Evolutionary conservation across 2,329 filamentous ascomycete species (phyloP), one percentile per base, ranked within the genome.

Genomic region (Cryphonectria nitschkei): DNA sequence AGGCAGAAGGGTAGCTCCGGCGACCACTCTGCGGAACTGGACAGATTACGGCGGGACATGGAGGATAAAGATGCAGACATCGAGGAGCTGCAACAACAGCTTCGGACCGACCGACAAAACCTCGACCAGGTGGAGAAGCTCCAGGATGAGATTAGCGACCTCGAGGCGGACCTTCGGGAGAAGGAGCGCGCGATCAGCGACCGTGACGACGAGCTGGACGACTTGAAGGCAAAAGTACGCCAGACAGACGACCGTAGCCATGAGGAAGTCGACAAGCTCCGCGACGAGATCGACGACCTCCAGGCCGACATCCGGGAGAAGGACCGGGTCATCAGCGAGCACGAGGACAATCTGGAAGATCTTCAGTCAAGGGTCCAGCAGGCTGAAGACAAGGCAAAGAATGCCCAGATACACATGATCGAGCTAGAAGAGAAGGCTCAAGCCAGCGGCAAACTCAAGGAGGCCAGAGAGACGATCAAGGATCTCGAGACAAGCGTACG

Each of bases 1-100:
- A 94, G 93, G 80, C 89, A 89, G 76, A 92, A 92, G 76, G 90
- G 94, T 74, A 88, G 88, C 14, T 90, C 94, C 76, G 90, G 94
- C 74, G 88, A 85, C 71, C 87, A 93, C 75, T 89, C 89, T 66
- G 83, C 82, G 34, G 89, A 90, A 76, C 78, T 89, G 54, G 86
- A 90, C 46, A 83, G 84, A 62, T 79, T 94, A 41, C 87, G 87
- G 29, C 84, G 84, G 69, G 79, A 82, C 41, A 77, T 92, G 5
- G 84, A 89, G 39, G 85, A 88, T 50, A 88, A 86, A 68, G 88
- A 91, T 58, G 83, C 84, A 34, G 86, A 91, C 62, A 83, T 91
- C 11, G 85, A 91, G 56, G 84, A 89, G 46, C 82, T 93, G 22
- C 87, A 87, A 65, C 84, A 84, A 26, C 86, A 89, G 74, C 78